Evolutionary conservation across 2,329 filamentous ascomycete species (phyloP).

Genomic region (Fusarium piperis): DNA sequence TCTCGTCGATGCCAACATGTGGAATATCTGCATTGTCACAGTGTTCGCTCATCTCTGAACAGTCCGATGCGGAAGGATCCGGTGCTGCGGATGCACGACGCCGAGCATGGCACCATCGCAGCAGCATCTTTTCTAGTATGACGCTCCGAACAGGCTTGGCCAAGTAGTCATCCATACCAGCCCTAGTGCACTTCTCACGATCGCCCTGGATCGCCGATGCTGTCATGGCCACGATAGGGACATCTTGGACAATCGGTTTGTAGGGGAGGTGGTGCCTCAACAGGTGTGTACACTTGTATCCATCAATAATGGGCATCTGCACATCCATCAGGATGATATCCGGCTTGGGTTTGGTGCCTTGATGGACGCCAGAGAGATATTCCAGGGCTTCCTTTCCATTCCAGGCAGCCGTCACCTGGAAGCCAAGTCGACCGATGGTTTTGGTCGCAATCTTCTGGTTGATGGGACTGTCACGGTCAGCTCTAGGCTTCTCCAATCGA

Average conservation of each 20-base stretch:
- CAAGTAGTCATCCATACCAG: conserved; percentile 81
- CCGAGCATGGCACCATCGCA: conserved; percentile 68
- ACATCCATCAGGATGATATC: conserved; percentile 84
- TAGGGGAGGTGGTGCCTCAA: conserved; percentile 76
- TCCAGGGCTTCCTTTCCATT: conserved; percentile 83
- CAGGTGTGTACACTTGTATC: conserved; percentile 79
- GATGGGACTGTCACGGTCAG: conserved; percentile 59
- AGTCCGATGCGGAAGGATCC: conserved; percentile 52
- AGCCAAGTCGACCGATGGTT: conserved; percentile 78
- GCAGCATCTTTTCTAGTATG: conserved; percentile 74
- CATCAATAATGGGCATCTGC: conserved; percentile 80
- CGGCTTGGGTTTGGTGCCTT: conserved; percentile 64
- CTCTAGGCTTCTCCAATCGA: neutral
- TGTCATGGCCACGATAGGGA: conserved; percentile 85
- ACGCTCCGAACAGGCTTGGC: conserved; percentile 78
- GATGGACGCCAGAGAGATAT: conserved; percentile 68
- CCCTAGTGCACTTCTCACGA: conserved; percentile 75
- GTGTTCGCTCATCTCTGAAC: conserved; percentile 56
- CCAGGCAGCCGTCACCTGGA: conserved; percentile 76
- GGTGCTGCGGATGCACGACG: conserved; percentile 37
- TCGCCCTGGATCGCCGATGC: conserved; percentile 82
- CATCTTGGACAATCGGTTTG: conserved; percentile 65
- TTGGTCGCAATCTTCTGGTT: conserved; percentile 82
- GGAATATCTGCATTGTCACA: conserved; percentile 56
- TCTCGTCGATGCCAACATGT: conserved; percentile 47